Evolutionary conservation across 179 eudicot genomes (phyloP).

Genomic region (Patellifolia procumbens): DNA sequence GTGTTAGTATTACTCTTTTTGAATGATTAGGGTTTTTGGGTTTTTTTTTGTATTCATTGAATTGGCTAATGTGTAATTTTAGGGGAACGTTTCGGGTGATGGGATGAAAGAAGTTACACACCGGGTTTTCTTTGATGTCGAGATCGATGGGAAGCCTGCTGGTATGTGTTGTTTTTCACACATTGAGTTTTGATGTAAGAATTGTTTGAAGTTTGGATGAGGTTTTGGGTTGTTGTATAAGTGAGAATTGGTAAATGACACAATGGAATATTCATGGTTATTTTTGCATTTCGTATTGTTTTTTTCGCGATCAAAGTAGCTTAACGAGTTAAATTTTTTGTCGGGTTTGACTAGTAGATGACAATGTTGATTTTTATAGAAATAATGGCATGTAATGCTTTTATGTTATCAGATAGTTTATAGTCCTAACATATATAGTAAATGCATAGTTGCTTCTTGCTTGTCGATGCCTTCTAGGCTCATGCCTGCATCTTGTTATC

Average conservation of each 20-base stretch:
- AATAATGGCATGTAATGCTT: too few species aligned
- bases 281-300: background rate
- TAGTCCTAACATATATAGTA: background rate
- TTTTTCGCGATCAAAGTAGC: background rate
- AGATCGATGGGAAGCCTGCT: conserved; percentile 81
- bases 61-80: conserved; percentile 20
- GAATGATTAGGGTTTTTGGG: background rate
- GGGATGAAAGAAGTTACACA: conserved; percentile 72
- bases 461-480: background rate
- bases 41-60: background rate
- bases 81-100: conserved; percentile 56
- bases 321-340: too few species aligned
- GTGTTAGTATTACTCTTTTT: background rate
- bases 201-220: background rate
- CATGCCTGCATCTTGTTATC: background rate
- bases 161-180: conserved; percentile 44
- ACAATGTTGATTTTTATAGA: background rate
- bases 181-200: background rate
- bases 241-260: background rate
- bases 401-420: background rate
- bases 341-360: background rate
- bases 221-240: background rate
- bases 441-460: background rate
- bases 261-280: background rate
- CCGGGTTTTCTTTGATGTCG: conserved; percentile 84